Evolutionary conservation across 108 stramenopile genomes (phyloP), one percentile per base, ranked within the genome.

Genomic region (Nitzschia inconspicua): DNA sequence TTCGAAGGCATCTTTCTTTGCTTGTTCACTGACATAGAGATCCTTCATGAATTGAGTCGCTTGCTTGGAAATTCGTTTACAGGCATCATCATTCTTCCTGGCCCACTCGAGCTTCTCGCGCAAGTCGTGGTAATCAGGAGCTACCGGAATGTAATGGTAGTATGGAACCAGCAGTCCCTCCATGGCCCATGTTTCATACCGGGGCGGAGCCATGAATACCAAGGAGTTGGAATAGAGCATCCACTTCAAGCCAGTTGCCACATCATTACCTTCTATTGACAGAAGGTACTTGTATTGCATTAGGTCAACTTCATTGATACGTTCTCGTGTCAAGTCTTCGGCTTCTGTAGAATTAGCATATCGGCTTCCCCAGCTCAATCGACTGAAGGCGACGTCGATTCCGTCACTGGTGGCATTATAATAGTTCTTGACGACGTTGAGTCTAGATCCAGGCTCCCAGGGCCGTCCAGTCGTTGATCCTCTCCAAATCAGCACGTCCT

Each of bases 211-310:
- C 79, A 80, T 78, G n/a, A 85, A 52, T 7, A 84, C 79, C 0
- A 84, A 72, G 35, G 68, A 71, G 10, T 65, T 44, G 3, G 68
- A 70, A n/a, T 36, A 34, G 4, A 85, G 46, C 31, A 29, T 19
- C 83, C 83, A 85, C 65, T 79, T 79, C 18, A 85, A 51, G 0
- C 79, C 79, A 6, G 79, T 58, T n/a, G 79, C 68, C 11, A 85
- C 76, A 65, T 85, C 83, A 54, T 84, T 84, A n/a, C 82, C 82
- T 47, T 79, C 75, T 6, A 79, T 24, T 6, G 39, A 65, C 1
- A 81, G 42, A 10, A 82, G 16, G n/a, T 47, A 47, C 46, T 74
- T 78, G 68, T 61, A 42, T 44, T 69, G 25, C n/a, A 78, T 23
- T 11, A n/a, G 40, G 14, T 59, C n/a, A n/a, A n/a, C n/a, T n/a